Evolutionary conservation across 1,284 basidiomycete genomes (phyloP).

Genomic region (Ceratobasidium sp.): DNA sequence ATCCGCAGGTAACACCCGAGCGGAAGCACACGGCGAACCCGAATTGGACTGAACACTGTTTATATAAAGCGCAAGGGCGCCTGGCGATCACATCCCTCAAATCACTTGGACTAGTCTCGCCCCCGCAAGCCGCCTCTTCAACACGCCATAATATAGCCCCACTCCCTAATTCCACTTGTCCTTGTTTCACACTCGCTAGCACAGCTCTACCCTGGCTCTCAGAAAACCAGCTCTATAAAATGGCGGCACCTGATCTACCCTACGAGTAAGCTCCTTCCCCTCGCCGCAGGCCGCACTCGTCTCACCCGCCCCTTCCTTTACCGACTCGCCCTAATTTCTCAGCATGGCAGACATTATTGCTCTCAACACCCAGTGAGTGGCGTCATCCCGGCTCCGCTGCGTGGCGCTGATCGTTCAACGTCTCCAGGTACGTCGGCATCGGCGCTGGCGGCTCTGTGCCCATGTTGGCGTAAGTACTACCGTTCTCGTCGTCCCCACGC

Average conservation of each 20-base stretch:
- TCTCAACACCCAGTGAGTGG: slow-evolving; percentile 42
- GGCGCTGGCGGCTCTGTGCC: slow-evolving; percentile 45
- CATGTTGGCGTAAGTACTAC: slow-evolving; percentile 44
- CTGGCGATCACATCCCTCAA: slow-evolving; percentile 41
- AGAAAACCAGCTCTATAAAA: slow-evolving; percentile 34
- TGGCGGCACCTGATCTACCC: slow-evolving; percentile 36
- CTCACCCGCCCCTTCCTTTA: slow-evolving; percentile 1
- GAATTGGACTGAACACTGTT: slow-evolving; percentile 16
- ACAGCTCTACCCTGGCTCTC: slow-evolving; percentile 33
- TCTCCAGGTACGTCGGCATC: slow-evolving; percentile 39
- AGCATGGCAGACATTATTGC: slow-evolving; percentile 39
- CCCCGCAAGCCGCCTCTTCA: slow-evolving; percentile 18
- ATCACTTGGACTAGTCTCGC: slow-evolving; percentile 27
- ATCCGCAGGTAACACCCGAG: slow-evolving; percentile 33
- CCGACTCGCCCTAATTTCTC: slow-evolving; percentile 9
- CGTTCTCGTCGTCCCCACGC: neutral
- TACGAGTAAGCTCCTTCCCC: slow-evolving; percentile 39
- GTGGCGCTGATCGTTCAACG: slow-evolving; percentile 26
- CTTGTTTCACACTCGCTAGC: slow-evolving; percentile 40
- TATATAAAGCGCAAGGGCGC: slow-evolving; percentile 25
- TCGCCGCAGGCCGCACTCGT: slow-evolving; percentile 26
- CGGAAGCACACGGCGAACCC: slow-evolving; percentile 36
- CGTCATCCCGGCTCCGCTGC: slow-evolving; percentile 33
- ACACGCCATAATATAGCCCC: slow-evolving; percentile 39
- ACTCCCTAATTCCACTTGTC: slow-evolving; percentile 26